phyloP scores from a whole-genome alignment of 2,329 filamentous ascomycete genomes.

The Colletotrichum trifolii region DNA sequence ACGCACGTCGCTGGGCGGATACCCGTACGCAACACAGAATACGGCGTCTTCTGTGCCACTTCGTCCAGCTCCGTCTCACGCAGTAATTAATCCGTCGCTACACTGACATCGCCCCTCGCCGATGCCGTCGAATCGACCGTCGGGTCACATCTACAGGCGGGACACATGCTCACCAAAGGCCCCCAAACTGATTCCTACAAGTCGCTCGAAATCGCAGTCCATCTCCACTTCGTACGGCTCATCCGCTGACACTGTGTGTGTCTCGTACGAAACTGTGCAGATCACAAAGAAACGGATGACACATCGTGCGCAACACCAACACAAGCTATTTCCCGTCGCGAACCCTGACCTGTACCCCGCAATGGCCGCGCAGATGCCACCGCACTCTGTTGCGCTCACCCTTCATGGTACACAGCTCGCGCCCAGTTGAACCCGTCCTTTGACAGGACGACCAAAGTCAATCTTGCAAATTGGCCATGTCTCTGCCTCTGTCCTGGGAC shows the following conservation, averaged over 20 bases:
- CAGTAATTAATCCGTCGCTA: background rate
- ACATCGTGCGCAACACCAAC: conserved; percentile 24
- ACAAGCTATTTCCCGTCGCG: conserved; percentile 1
- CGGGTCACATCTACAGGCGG: background rate
- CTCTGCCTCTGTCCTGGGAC: conserved; percentile 18
- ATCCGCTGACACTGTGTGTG: conserved; percentile 9
- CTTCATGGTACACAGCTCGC: conserved; percentile 16
- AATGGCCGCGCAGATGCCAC: conserved; percentile 23
- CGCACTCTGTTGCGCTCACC: conserved; percentile 9
- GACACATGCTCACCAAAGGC: too few relatives aligned
- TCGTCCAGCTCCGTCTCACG: conserved; percentile 27
- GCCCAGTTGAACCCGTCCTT: too few relatives aligned
- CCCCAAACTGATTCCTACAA: conserved; percentile 1
- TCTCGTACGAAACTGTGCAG: conserved; percentile 3
- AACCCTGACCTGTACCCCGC: conserved; percentile 11
- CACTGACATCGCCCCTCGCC: background rate
- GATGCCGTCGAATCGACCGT: too few relatives aligned
- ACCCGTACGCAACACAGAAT: background rate
- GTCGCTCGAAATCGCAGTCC: conserved; percentile 5
- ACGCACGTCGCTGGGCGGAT: background rate
- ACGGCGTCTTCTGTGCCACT: background rate
- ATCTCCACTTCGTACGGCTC: conserved; percentile 13
- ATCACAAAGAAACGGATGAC: conserved; percentile 20
- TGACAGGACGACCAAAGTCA: conserved; percentile 10
- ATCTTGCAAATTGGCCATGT: conserved; percentile 11